Evolutionary conservation across 768 basidiomycete genomes (phyloP), one percentile per base, ranked within the genome.

Genomic region (Floccularia luteovirens): DNA sequence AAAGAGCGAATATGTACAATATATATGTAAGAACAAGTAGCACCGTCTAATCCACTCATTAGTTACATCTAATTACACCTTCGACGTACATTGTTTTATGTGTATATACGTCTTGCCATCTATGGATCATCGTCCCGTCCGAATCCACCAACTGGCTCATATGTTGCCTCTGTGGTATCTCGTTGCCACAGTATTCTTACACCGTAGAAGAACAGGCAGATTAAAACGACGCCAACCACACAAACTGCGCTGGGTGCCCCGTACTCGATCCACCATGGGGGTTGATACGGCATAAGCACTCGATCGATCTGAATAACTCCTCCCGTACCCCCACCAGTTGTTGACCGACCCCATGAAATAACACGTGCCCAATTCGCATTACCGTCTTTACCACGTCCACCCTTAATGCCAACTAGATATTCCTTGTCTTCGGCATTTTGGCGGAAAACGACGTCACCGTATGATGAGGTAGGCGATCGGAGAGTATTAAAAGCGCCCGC

Each of bases 291-390:
- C 17, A 80, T 53, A 39, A 99, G 64, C 10, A 97, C 68, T 30
- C 71, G 69, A 63, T 96, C 89, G 43, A 98, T 85, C 60, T 83
- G 75, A 43, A 97, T 73, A 27, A 97, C 90, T 3, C 94, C 94
- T 0, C 93, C 94, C 0, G 75, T 79, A 24, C 84, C 79, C 10
- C 70, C 66, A 8, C 75, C 77, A 5, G 76, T 77, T 23, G 86
- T 86, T 32, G 83, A 79, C 32, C 87, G 79, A 28, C 87, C 89
- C 80, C 82, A 86, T 33, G 75, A 67, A 20, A 81, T 55, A 14
- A 87, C 77, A 34, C 66, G 72, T 20, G 78, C 77, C 70, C 75
- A 81, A 56, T 86, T 78, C 20, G 64, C 64, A 46, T 70, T 61
- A 19, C 72, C 79, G 41, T 81, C 63, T 23, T 77, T 78, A 19